Evolutionary conservation across 208 protist genomes (phyloP).

Genomic region (Lotmaria passim): DNA sequence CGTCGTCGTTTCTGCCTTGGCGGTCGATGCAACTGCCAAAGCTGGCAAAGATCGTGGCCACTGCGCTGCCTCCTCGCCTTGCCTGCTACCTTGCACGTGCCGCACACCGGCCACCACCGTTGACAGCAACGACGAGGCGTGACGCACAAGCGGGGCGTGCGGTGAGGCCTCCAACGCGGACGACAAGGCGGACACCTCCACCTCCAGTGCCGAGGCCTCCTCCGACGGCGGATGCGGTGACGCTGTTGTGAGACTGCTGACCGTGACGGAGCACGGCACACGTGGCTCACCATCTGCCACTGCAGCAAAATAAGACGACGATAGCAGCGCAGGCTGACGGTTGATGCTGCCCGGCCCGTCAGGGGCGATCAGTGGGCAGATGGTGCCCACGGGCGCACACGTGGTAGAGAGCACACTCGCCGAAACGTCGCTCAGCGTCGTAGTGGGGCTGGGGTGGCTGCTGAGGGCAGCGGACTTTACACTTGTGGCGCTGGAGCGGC

Average conservation of each 20-base stretch:
- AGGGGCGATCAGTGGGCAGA: not conserved
- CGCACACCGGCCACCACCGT: not conserved
- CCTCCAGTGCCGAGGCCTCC: constrained; percentile 15
- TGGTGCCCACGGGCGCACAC: constrained; percentile 12
- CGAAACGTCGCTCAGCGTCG: constrained; percentile 37
- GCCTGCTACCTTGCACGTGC: not conserved
- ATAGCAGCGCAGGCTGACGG: not conserved
- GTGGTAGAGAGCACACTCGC: constrained; percentile 36
- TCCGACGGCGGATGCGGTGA: constrained; percentile 6
- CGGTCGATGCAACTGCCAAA: not conserved
- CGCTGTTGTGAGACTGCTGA: constrained; percentile 35
- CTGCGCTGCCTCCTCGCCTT: not conserved
- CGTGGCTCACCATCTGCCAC: not conserved
- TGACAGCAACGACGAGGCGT: not conserved
- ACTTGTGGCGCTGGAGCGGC: constrained; percentile 17
- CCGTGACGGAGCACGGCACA: constrained; percentile 25
- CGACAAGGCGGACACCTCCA: constrained; percentile 13
- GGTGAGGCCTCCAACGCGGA: not conserved
- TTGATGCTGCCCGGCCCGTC: constrained; percentile 8
- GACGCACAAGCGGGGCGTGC: not conserved
- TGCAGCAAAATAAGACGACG: not conserved
- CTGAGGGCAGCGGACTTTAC: constrained; percentile 15
- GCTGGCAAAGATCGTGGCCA: not conserved
- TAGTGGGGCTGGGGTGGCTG: constrained; percentile 21
- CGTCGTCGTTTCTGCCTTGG: not conserved